phyloP scores from a whole-genome alignment of 805 yeast species.

The Saccharomycopsis sp. region DNA sequence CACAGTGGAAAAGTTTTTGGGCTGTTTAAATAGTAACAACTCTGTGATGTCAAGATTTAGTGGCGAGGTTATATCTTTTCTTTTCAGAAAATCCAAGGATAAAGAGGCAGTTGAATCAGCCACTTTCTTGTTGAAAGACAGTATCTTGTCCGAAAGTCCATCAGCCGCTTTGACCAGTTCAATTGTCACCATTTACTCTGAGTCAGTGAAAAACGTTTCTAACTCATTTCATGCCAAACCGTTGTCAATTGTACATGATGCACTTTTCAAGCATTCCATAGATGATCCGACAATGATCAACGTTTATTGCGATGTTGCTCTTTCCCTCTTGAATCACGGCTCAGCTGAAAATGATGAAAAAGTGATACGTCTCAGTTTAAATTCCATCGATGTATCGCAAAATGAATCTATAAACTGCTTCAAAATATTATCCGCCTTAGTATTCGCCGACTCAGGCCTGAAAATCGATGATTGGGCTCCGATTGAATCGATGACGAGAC shows the following conservation, averaged over 20 bases:
- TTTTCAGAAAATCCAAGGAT: conserved; percentile 62
- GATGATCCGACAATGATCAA: conserved; percentile 19
- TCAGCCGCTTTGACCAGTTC: conserved; percentile 49
- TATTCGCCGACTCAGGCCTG: conserved; percentile 64
- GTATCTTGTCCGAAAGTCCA: too few relatives aligned
- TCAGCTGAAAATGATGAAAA: conserved; percentile 37
- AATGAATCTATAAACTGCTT: conserved; percentile 12
- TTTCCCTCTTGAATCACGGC: conserved; percentile 47
- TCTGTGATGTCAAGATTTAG: conserved; percentile 62
- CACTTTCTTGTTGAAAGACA: conserved; percentile 28
- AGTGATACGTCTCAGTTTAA: too few relatives aligned
- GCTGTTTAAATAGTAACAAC: too few relatives aligned
- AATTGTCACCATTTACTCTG: conserved; percentile 53
- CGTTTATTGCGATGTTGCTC: conserved; percentile 49
- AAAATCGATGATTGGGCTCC: conserved; percentile 27
- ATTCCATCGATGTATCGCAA: conserved; percentile 15
- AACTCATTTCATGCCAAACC: conserved; percentile 72
- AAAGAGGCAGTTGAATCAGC: too few relatives aligned
- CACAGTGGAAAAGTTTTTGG: conserved; percentile 57
- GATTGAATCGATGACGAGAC: conserved; percentile 1
- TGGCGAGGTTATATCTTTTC: conserved; percentile 82
- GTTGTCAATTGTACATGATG: conserved; percentile 35
- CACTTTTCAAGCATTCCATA: conserved; percentile 34
- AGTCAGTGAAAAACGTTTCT: conserved; percentile 63
- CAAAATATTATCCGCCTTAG: conserved; percentile 38